A percentile compares a stretch with the other conserved stretches of the same genome.
Conservation (phyloP, 163 green algal species). For the Scenedesmus sp. region DNA sequence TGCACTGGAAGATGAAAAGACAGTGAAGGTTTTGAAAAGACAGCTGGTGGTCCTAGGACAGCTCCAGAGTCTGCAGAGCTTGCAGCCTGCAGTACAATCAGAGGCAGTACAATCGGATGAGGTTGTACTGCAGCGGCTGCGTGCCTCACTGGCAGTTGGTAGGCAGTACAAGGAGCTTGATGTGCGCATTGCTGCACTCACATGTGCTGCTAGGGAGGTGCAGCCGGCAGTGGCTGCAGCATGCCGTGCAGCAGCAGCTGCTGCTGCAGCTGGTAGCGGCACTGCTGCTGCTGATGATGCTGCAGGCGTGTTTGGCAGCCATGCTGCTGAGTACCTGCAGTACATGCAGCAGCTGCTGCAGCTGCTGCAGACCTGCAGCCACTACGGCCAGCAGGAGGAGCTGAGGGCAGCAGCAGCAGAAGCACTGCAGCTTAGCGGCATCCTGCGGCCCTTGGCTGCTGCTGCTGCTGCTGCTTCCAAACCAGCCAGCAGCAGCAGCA, state of each 20-base stretch:
- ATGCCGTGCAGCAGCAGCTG: constrained; percentile 13
- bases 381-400: not conserved
- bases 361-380: not conserved
- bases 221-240: constrained; percentile 16
- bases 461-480: not conserved
- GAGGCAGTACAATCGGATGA: not conserved
- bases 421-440: constrained; percentile 59
- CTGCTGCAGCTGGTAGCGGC: constrained; percentile 18
- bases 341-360: constrained; percentile 37
- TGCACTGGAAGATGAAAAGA: constrained; percentile 25
- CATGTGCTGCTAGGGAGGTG: constrained; percentile 9
- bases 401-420: constrained; percentile 47
- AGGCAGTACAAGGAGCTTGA: constrained; percentile 22
- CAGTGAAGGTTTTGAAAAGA: constrained; percentile 52
- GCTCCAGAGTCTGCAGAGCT: constrained; percentile 52
- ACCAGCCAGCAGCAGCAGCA: not conserved
- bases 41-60: constrained; percentile 34
- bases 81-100: constrained; percentile 9
- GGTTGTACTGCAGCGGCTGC: not conserved
- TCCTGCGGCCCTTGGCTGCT: constrained; percentile 53
- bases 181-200: constrained; percentile 33
- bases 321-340: not conserved
- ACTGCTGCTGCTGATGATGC: not conserved
- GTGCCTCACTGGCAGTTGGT: not conserved
- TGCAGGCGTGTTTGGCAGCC: not conserved